phyloP scores from a whole-genome alignment of 2,329 filamentous ascomycete genomes.

The Hymenoscyphus occultus region DNA sequence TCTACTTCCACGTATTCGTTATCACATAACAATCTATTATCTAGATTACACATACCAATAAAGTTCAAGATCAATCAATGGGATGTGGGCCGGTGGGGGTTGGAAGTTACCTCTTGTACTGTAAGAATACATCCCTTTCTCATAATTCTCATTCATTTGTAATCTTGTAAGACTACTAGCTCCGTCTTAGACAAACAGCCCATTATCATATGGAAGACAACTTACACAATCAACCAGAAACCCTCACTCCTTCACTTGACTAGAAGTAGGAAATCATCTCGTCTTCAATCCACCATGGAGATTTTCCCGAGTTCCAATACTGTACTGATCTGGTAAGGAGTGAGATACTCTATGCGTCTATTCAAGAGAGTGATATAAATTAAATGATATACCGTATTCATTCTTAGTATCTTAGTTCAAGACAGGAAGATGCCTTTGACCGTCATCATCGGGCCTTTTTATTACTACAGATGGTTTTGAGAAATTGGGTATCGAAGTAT shows the following conservation, averaged over 20 bases:
- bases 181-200: conserved; percentile 23
- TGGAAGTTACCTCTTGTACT: conserved; percentile 39
- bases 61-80: conserved; percentile 33
- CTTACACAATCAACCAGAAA: conserved; percentile 37
- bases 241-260: conserved; percentile 40
- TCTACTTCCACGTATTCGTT: background rate
- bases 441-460: conserved; percentile 6
- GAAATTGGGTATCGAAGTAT: conserved; percentile 35
- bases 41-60: background rate
- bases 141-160: background rate
- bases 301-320: conserved; percentile 35
- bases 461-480: conserved; percentile 35
- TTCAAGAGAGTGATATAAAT: conserved; percentile 25
- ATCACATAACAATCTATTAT: background rate
- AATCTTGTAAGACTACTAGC: background rate
- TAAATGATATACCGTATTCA: background rate
- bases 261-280: conserved; percentile 36
- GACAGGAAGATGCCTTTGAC: conserved; percentile 21
- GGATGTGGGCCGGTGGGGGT: conserved; percentile 33
- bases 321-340: conserved; percentile 31
- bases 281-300: conserved; percentile 40
- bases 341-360: conserved; percentile 36
- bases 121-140: too few relatives aligned
- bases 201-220: conserved; percentile 37
- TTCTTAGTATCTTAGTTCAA: conserved; percentile 11